phyloP scores from a whole-genome alignment of 1,139 yeast genomes.

The Zygosaccharomyces pseudobailii region DNA sequence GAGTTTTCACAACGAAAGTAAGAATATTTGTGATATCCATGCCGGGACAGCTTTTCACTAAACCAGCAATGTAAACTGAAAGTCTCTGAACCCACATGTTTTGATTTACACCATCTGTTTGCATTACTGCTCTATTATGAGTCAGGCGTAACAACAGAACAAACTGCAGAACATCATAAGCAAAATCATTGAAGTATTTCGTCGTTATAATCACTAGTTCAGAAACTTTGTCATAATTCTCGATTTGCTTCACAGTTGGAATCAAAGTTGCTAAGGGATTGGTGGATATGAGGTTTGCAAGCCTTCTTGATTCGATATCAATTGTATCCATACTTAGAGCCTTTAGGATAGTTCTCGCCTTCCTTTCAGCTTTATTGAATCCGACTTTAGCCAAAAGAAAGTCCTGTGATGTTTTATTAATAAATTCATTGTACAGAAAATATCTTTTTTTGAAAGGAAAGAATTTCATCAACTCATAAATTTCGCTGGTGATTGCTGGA shows the following conservation, averaged over 20 bases:
- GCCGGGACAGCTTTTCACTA: slow-evolving; percentile 49
- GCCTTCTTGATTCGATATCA: slow-evolving; percentile 65
- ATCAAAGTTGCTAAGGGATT: slow-evolving; percentile 78
- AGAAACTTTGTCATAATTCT: slow-evolving; percentile 85
- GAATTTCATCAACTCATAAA: slow-evolving; percentile 49
- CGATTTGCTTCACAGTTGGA: slow-evolving; percentile 66
- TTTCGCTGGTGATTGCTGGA: slow-evolving; percentile 57
- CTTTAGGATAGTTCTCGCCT: slow-evolving; percentile 75
- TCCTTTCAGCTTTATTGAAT: slow-evolving; percentile 68
- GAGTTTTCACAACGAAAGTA: slow-evolving; percentile 56
- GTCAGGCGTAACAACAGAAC: slow-evolving; percentile 71
- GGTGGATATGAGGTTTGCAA: slow-evolving; percentile 70
- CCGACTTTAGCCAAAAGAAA: slow-evolving; percentile 58
- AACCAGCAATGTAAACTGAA: slow-evolving; percentile 60
- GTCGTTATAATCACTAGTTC: slow-evolving; percentile 78
- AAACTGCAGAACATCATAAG: slow-evolving; percentile 81
- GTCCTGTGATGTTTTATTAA: slow-evolving; percentile 49
- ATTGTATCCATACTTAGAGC: slow-evolving; percentile 85
- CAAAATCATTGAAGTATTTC: slow-evolving; percentile 66
- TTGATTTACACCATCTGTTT: slow-evolving; percentile 76
- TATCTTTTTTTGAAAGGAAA: slow-evolving; percentile 65
- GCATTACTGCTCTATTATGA: slow-evolving; percentile 61
- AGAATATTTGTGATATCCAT: slow-evolving; percentile 57
- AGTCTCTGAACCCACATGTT: slow-evolving; percentile 81
- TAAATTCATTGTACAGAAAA: slow-evolving; percentile 79